Evolutionary conservation across 345 rosid genomes (phyloP), one percentile per base, ranked within the genome.

Genomic region (Trapa bicornis): DNA sequence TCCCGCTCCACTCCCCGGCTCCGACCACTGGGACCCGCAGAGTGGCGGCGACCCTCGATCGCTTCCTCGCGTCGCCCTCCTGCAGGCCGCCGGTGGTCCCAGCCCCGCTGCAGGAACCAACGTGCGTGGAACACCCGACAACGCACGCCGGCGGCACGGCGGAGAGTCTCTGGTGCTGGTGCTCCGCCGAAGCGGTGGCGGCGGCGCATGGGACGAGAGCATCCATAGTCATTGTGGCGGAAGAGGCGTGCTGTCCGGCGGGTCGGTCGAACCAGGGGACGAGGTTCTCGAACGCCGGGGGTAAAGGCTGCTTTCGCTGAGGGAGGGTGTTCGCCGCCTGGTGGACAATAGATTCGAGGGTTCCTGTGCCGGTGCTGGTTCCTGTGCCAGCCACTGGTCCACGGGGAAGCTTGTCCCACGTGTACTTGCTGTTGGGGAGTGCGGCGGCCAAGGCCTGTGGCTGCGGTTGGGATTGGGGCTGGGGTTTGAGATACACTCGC

Each of bases 281-380:
- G 29, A 79, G 66, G 53, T 85, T 88, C 16, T 80, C 80, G 13
- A 36, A 54, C 15, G 45, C 35, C 14, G 42, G 52, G 29, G 29
- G 29, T 1, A 29, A 47, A 22, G 42, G 67, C 62, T 70, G 70
- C 64, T 22, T 37, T 22, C 16, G 50, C 5, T 58, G 37, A n/a
- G 41, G 68, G 36, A 61, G 72, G 57, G 33, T 67, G 56, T 37
- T 38, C 58, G 89, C 85, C 53, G 95, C 99, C 77, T 91, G 97
- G 81, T 91, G 83, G 68, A 94, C 96, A 65, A 94, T 74, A 16
- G 95, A 91, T 80, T 91, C 99, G 42, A 94, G 88, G 32, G 68
- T 43, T 17, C 32, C 14, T 45, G 42, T 42, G 58, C 38, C 54
- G 68, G 78, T 17, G 29, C 29, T 22, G 29, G 29, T 22, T 22